Base-by-base conservation (phyloP, 2,329 filamentous ascomycete species). In the Chaetomiaceae sp. region DNA sequence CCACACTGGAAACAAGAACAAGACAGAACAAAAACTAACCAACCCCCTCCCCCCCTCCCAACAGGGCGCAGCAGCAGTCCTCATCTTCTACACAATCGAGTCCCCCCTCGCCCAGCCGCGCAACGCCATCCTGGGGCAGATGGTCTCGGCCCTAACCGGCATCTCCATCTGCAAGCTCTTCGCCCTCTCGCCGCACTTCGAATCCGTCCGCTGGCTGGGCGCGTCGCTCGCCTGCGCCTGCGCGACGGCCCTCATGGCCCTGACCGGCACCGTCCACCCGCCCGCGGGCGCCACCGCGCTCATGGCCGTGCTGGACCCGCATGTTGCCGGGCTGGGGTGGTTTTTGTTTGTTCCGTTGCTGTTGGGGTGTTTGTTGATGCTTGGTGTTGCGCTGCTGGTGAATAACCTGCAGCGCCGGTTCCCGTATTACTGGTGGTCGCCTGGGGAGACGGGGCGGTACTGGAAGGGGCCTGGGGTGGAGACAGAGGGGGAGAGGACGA, bases 201-300 rank as follows among this genome's bases (percentile, higher is more conserved):
- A 79, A 23, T 65, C 74, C 1, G 68, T 86, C 25, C 77, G 77
- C 25, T 87, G 82, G 76, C 62, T 88, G 0, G 84, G 76, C 1
- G 85, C 81, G 10, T 78, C 85, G 10, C 66, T 89, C 0, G 72
- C 83, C 1, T 87, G 85, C 57, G 85, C 81, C 0, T 64, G 75
- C 3, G 76, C 85, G 0, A 86, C 80, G 0, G 71, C 76, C 1
- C 51, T 81, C 50, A 90, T 89, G 86, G 76, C 75, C 0, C 60
- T 88, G 19, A 89, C 85, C 2, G 84, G 83, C 46, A 89, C 85
- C 0, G 74, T 87, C 0, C 85, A 90, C 58, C 86, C 86, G 0
- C 87, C 86, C 0, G 86, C 85, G 0, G 86, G 87, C 4, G 86
- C 86, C 8, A 90, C 86, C 0, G 86, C 85, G 0, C 68, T 91